phyloP scores from a whole-genome alignment of 495 filamentous ascomycete species.

The Penicillium ochrochloron region DNA sequence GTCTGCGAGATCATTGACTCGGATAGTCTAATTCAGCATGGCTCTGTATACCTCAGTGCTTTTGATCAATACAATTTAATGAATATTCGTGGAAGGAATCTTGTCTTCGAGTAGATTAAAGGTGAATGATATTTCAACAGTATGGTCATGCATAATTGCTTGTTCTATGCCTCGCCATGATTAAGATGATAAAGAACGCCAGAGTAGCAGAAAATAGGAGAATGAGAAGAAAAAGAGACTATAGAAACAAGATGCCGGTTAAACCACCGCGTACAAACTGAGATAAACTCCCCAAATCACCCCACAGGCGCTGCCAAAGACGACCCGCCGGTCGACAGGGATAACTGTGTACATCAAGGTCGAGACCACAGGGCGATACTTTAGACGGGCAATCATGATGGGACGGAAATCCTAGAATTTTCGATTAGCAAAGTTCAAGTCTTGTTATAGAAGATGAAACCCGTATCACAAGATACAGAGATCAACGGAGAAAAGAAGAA shows the following conservation, averaged over 20 bases:
- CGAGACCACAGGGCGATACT: conserved; percentile 84
- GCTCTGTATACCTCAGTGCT: conserved; percentile 8
- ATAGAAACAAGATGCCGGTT: conserved; percentile 5
- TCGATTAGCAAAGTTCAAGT: neutral
- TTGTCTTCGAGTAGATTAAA: neutral
- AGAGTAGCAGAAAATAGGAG: neutral
- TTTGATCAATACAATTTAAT: conserved; percentile 13
- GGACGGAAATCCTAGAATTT: conserved; percentile 63
- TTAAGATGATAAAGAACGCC: neutral
- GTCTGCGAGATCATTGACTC: neutral
- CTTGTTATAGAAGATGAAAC: neutral
- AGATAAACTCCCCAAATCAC: conserved; percentile 88
- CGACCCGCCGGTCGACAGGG: conserved; percentile 72
- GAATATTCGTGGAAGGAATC: neutral
- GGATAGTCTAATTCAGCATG: conserved; percentile 11
- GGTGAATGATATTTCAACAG: neutral
- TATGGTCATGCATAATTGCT: neutral
- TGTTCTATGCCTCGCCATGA: conserved; percentile 4
- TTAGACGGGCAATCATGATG: conserved; percentile 74
- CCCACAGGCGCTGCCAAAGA: conserved; percentile 80
- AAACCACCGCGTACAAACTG: conserved; percentile 65
- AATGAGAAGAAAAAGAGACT: conserved; percentile 14
- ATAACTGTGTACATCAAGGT: conserved; percentile 79
- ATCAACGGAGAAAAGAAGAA: neutral
- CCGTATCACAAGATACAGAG: neutral